A percentile compares a stretch with the other conserved stretches of the same genome.
Conservation (phyloP, 441 rosid genomes). For the Erysimum cheiri region DNA sequence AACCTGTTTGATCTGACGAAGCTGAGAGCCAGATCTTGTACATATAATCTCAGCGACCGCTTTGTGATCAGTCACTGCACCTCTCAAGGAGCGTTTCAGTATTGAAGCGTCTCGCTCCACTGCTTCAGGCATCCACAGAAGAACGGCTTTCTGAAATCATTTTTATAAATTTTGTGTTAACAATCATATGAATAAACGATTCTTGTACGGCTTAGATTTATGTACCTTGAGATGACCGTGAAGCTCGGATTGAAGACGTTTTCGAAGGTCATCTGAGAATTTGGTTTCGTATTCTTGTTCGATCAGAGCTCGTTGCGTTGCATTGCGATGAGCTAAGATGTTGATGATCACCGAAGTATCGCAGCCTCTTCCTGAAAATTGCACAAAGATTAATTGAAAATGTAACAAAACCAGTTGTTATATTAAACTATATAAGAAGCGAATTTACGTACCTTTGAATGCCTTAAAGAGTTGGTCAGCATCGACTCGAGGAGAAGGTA, state of each 20-base stretch:
- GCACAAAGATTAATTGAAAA: not conserved
- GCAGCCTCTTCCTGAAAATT: slow-evolving; percentile 66
- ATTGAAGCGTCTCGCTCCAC: slow-evolving; percentile 58
- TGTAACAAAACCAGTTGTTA: not conserved
- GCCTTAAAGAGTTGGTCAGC: slow-evolving; percentile 58
- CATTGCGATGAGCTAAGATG: slow-evolving; percentile 73
- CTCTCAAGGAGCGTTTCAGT: slow-evolving; percentile 56
- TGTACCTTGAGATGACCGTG: slow-evolving; percentile 77
- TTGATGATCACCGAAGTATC: slow-evolving; percentile 60
- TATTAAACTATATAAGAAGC: not conserved
- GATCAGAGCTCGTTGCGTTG: slow-evolving; percentile 65
- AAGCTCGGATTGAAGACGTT: slow-evolving; percentile 69
- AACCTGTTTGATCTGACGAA: slow-evolving; percentile 69
- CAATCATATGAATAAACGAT: not conserved
- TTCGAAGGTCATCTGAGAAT: slow-evolving; percentile 55
- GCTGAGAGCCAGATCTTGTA: slow-evolving; percentile 64
- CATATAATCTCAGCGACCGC: slow-evolving; percentile 69
- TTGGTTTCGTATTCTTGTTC: slow-evolving; percentile 70
- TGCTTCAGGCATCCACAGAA: slow-evolving; percentile 78
- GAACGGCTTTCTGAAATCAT: slow-evolving; percentile 61
- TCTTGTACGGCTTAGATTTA: not conserved
- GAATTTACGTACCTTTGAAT: slow-evolving; percentile 54
- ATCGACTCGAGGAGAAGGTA: slow-evolving; percentile 61
- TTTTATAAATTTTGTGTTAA: too few relatives aligned
- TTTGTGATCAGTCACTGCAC: slow-evolving; percentile 53